Evolutionary conservation across 148 eudicot genomes (phyloP).

Genomic region (Spergularia bocconei): DNA sequence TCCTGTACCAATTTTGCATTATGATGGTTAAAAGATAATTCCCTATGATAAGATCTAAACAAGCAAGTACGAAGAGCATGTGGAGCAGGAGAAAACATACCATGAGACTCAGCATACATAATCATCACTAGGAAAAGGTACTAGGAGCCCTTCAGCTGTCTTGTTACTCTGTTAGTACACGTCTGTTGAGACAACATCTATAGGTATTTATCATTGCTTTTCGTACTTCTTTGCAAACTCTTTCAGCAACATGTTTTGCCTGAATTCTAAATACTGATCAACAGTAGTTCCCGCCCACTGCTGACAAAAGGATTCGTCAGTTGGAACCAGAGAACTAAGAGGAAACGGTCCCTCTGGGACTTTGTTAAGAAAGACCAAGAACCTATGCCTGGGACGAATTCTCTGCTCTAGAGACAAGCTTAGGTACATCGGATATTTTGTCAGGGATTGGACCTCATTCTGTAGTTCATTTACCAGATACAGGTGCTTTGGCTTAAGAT

Average conservation of each 20-base stretch:
- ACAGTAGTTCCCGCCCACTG: constrained; percentile 88
- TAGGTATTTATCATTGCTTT: constrained; percentile 32
- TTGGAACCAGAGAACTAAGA: constrained; percentile 78
- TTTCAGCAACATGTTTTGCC: constrained; percentile 71
- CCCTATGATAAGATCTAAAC: neutral
- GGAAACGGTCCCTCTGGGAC: constrained; percentile 96
- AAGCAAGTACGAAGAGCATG: neutral
- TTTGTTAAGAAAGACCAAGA: constrained; percentile 74
- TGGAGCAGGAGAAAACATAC: constrained; percentile 2
- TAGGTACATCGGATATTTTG: constrained; percentile 87
- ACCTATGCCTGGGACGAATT: constrained; percentile 92
- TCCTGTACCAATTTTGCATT: constrained; percentile 21
- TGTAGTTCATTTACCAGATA: constrained; percentile 83
- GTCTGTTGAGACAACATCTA: neutral
- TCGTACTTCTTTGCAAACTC: constrained; percentile 78
- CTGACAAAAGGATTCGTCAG: constrained; percentile 85
- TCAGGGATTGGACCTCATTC: constrained; percentile 78
- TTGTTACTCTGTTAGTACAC: neutral
- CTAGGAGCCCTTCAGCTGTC: neutral
- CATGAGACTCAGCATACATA: constrained; percentile 9
- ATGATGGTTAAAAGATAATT: neutral
- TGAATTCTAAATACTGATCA: constrained; percentile 80
- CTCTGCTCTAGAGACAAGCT: constrained; percentile 96
- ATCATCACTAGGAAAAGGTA: neutral
- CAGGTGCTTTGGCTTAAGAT: constrained; percentile 85